Percentiles rank a stretch among this genome's conserved stretches.
Conservation (phyloP, 331 rosid genomes). For the Cydonia oblonga region DNA sequence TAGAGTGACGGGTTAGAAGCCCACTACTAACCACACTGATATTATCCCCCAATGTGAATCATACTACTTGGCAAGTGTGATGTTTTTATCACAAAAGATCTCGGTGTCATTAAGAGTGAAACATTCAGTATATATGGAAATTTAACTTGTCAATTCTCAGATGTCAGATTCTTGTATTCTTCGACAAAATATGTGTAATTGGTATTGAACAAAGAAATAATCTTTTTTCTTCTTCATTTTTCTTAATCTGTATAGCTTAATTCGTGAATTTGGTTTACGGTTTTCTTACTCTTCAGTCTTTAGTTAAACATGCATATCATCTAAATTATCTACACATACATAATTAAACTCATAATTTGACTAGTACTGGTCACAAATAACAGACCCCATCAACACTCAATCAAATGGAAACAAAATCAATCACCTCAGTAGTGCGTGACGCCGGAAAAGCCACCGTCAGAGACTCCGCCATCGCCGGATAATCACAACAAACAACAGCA, state of each 20-base stretch:
- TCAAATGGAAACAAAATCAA: neutral
- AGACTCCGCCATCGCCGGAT: slow-evolving; percentile 72
- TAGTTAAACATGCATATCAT: neutral
- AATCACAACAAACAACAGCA: slow-evolving; percentile 34
- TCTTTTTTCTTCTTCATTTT: neutral
- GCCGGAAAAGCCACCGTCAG: slow-evolving; percentile 91
- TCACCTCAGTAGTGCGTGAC: slow-evolving; percentile 85
- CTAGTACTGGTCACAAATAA: neutral
- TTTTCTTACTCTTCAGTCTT: neutral
- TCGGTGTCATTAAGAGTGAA: neutral
- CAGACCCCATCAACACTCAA: neutral
- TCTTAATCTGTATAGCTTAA: neutral
- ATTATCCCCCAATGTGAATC: neutral
- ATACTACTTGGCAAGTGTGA: neutral
- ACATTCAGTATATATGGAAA: too few relatives aligned
- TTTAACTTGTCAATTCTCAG: neutral
- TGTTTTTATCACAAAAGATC: neutral
- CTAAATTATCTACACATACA: neutral
- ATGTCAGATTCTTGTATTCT: neutral
- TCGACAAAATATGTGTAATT: neutral
- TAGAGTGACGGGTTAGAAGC: neutral
- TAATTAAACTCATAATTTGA: neutral
- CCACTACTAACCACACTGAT: neutral
- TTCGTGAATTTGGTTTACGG: neutral
- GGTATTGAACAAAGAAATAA: neutral